Base-by-base conservation (phyloP, 768 basidiomycete genomes). In the Rhodotorula kratochvilovae region DNA sequence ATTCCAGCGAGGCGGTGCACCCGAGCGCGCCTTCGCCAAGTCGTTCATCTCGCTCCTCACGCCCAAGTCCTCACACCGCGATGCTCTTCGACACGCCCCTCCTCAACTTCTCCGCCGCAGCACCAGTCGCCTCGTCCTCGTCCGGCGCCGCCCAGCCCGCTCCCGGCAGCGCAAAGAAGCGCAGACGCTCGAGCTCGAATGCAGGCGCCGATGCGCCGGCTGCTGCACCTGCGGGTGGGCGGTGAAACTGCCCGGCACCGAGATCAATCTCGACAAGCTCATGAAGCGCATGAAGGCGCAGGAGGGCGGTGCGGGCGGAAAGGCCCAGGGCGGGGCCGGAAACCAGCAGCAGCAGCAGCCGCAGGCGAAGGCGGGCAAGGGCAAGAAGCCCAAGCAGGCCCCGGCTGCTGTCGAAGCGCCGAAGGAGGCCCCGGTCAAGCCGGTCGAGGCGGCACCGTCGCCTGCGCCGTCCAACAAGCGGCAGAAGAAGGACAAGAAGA, bases 201-300 rank as follows among this genome's bases (percentile, higher is more conserved):
- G 39, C 62, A 19, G 46, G 48, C 36, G 19, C 55, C 33, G 39
- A 21, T 4, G 33, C 48, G 13, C 31, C 53, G 2, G 12, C 59
- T 2, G 27, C 78, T 33, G 81, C 80, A 61, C 80, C 82, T 17
- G 80, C 61, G 68, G 68, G 72, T 36, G 78, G 25, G 12, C 29
- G 17, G 75, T 42, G 13, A 5, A 82, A 42, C 79, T 76, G 63
- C 75, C 48, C 79, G 23, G 35, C 2, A 83, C 84, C 25, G 83
- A 84, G 67, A 80, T 83, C 75, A 88, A 87, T 78, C 70, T 89
- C 39, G 87, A 89, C 74, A 88, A 85, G 77, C 80, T 89, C 58
- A 81, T 89, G 75, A 82, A 83, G 60, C 85, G 82, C 75, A 79
- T 88, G 50, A 79, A 78, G 45, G 67, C 67, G 57, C 50, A 50